Conservation (phyloP, 768 basidiomycete species). For the Russula olivacea region DNA sequence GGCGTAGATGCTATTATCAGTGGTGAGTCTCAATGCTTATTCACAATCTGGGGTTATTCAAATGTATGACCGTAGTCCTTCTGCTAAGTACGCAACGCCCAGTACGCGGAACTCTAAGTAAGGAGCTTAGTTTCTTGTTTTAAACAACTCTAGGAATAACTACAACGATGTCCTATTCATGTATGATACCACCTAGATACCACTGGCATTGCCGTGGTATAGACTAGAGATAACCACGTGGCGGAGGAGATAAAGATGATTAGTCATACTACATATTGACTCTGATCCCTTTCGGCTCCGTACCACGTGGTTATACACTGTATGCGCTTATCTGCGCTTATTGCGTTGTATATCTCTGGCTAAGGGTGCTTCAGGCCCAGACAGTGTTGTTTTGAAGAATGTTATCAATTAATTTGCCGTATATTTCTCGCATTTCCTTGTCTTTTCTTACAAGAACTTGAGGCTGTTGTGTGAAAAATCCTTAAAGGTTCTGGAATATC, state of each 20-base stretch:
- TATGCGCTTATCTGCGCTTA: too few species aligned
- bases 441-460: too few species aligned
- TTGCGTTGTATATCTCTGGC: too few species aligned
- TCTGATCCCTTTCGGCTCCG: conserved; percentile 2
- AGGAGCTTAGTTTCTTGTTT: not conserved
- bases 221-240: conserved; percentile 14
- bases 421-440: too few species aligned
- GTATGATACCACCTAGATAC: conserved; percentile 17
- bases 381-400: too few species aligned
- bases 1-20: not conserved
- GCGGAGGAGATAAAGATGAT: not conserved
- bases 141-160: not conserved
- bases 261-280: not conserved
- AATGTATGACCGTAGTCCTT: not conserved
- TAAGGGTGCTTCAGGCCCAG: too few species aligned
- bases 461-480: too few species aligned
- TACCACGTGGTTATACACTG: not conserved
- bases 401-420: too few species aligned
- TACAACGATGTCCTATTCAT: conserved; percentile 8
- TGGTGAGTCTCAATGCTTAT: not conserved
- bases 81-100: not conserved
- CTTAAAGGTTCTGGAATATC: too few species aligned
- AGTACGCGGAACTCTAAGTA: not conserved
- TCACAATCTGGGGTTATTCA: not conserved
- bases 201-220: conserved; percentile 2